A percentile compares a stretch with the other conserved stretches of the same genome.
phyloP scores from a whole-genome alignment of 2,329 filamentous ascomycete genomes.

The Metarhizium humberi region DNA sequence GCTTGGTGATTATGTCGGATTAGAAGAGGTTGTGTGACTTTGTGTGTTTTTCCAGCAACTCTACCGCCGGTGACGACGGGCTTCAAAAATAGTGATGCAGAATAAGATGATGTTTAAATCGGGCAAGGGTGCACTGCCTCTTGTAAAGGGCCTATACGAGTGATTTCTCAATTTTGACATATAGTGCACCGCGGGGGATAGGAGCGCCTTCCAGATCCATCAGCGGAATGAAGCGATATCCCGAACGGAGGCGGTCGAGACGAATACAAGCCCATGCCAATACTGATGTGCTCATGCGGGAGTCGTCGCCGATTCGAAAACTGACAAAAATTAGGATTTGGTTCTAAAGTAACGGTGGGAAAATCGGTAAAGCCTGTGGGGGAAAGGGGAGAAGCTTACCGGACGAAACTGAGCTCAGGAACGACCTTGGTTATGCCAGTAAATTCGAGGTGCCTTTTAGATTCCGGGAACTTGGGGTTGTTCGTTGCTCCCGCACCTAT shows the following conservation, averaged over 20 bases:
- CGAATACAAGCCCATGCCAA: slow-evolving; percentile 51
- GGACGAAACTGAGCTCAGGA: slow-evolving; percentile 62
- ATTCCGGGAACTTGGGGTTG: slow-evolving; percentile 52
- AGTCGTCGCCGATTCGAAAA: slow-evolving; percentile 45
- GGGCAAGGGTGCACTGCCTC: background rate
- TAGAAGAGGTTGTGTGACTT: background rate
- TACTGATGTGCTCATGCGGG: slow-evolving; percentile 26
- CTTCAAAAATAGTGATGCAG: background rate
- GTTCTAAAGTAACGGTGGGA: background rate
- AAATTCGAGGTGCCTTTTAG: slow-evolving; percentile 49
- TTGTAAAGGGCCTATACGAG: background rate
- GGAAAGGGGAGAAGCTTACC: slow-evolving; percentile 38
- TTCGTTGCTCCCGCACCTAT: slow-evolving; percentile 46
- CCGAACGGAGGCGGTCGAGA: slow-evolving; percentile 44
- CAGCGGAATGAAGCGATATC: slow-evolving; percentile 46
- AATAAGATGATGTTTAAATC: no score
- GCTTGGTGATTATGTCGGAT: background rate
- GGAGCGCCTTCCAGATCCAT: slow-evolving; percentile 34
- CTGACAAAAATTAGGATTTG: slow-evolving; percentile 23
- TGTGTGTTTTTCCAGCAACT: background rate
- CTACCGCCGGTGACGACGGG: background rate
- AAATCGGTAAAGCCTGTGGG: background rate
- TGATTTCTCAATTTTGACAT: slow-evolving; percentile 43
- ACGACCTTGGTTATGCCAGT: slow-evolving; percentile 47
- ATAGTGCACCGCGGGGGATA: slow-evolving; percentile 36